Evolutionary conservation across 164 flowering plant genomes (phyloP).

Genomic region (Dillenia turbinata): DNA sequence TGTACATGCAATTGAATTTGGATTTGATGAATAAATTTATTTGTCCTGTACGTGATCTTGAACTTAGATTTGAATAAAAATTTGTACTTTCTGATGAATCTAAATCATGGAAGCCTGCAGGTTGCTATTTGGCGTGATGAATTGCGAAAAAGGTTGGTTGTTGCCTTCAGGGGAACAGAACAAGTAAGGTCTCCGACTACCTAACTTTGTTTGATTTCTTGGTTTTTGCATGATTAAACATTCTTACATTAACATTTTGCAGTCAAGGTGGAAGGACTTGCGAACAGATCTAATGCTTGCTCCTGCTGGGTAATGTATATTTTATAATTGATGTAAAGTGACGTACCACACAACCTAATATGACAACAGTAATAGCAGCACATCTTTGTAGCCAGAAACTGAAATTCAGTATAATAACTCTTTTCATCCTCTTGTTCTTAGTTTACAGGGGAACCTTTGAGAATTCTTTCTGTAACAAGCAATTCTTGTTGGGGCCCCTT

Average conservation of each 20-base stretch:
- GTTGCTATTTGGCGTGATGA: conserved; percentile 96
- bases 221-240: background rate
- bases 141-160: conserved; percentile 59
- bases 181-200: conserved; percentile 48
- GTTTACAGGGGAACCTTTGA: background rate
- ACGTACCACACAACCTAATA: background rate
- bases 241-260: conserved; percentile 11
- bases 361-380: background rate
- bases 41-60: no score
- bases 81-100: background rate
- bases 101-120: conserved; percentile 35
- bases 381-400: no score
- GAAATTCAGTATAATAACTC: no score
- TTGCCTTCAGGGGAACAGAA: conserved; percentile 97
- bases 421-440: background rate
- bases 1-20: no score
- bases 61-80: background rate
- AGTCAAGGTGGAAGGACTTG: conserved; percentile 94
- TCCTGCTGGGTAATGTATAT: conserved; percentile 72
- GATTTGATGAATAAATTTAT: background rate
- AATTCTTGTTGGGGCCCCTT: background rate
- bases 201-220: background rate
- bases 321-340: background rate
- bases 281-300: conserved; percentile 87
- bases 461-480: background rate